phyloP scores from a whole-genome alignment of 495 filamentous ascomycete genomes.

The Hypoxylon cercidicola region DNA sequence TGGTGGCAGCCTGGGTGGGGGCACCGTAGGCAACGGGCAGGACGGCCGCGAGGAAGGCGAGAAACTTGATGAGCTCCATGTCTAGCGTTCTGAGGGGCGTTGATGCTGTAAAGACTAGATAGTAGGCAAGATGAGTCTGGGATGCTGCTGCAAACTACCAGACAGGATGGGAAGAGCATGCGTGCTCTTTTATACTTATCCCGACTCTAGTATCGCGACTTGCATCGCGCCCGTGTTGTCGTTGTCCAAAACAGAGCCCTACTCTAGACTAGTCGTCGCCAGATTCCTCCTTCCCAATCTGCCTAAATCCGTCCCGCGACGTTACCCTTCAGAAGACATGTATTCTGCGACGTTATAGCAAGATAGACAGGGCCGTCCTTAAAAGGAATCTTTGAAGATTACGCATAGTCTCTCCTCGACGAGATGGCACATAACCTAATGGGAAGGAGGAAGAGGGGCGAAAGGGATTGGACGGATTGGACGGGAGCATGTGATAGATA shows the following conservation, averaged over 20 bases:
- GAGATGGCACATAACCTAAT: conserved; percentile 25
- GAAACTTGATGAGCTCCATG: conserved; percentile 44
- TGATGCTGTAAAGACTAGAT: conserved; percentile 29
- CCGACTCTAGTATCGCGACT: conserved; percentile 35
- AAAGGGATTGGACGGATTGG: conserved; percentile 13
- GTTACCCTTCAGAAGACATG: conserved; percentile 31
- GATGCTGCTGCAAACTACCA: conserved; percentile 41
- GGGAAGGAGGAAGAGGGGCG: conserved; percentile 28
- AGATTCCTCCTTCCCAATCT: conserved; percentile 41
- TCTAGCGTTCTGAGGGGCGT: conserved; percentile 34
- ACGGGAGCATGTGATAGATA: conserved; percentile 39
- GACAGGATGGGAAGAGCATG: conserved; percentile 32
- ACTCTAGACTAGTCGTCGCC: conserved; percentile 29
- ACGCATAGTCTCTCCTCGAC: conserved; percentile 20
- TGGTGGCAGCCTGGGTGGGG: conserved; percentile 33
- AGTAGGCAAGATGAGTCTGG: conserved; percentile 38
- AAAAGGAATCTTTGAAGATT: conserved; percentile 18
- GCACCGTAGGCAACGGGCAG: conserved; percentile 45
- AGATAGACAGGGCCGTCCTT: conserved; percentile 31
- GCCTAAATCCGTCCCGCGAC: conserved; percentile 35
- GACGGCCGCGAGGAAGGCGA: conserved; percentile 42
- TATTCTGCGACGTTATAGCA: conserved; percentile 27
- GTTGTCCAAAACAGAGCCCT: conserved; percentile 36
- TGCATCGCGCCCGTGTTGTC: conserved; percentile 34
- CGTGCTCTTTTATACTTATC: conserved; percentile 42